phyloP scores from a whole-genome alignment of 345 rosid genomes.

The Eucalyptus marginata region DNA sequence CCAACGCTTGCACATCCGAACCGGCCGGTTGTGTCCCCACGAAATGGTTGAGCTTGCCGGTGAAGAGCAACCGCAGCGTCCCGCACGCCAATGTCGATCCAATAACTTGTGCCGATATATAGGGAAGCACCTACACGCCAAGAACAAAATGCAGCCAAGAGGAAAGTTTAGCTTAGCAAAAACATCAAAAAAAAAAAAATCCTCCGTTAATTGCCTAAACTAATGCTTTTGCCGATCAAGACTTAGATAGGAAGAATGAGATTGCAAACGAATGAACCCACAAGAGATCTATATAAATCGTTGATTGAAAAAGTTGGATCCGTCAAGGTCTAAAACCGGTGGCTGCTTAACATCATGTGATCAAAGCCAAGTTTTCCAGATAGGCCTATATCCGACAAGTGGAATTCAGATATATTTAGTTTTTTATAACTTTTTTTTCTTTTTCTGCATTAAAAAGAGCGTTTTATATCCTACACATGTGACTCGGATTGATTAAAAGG shows the following conservation, averaged over 20 bases:
- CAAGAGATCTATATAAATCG: too few relatives aligned
- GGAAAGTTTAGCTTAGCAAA: background rate
- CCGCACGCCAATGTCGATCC: constrained; percentile 75
- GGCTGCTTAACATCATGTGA: background rate
- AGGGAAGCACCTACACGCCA: constrained; percentile 55
- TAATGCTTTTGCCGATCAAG: background rate
- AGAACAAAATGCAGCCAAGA: background rate
- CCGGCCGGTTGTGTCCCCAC: constrained; percentile 70
- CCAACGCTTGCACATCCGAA: constrained; percentile 53
- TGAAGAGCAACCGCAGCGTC: constrained; percentile 52
- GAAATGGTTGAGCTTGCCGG: constrained; percentile 47
- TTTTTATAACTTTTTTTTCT: too few relatives aligned
- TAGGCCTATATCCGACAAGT: too few relatives aligned
- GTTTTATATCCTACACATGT: too few relatives aligned
- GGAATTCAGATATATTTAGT: too few relatives aligned
- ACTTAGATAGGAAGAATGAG: too few relatives aligned
- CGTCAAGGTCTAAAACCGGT: too few relatives aligned
- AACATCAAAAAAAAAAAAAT: too few relatives aligned
- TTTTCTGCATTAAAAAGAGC: too few relatives aligned
- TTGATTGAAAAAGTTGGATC: too few relatives aligned
- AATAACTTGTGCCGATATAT: constrained; percentile 44
- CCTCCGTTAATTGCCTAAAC: background rate
- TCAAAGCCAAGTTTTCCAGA: too few relatives aligned
- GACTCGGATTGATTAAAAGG: background rate
- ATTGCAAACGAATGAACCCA: background rate